A percentile compares a stretch with the other conserved stretches of the same genome.
phyloP scores from a whole-genome alignment of 176 grass and related monocot genomes.

The Poa annua region DNA sequence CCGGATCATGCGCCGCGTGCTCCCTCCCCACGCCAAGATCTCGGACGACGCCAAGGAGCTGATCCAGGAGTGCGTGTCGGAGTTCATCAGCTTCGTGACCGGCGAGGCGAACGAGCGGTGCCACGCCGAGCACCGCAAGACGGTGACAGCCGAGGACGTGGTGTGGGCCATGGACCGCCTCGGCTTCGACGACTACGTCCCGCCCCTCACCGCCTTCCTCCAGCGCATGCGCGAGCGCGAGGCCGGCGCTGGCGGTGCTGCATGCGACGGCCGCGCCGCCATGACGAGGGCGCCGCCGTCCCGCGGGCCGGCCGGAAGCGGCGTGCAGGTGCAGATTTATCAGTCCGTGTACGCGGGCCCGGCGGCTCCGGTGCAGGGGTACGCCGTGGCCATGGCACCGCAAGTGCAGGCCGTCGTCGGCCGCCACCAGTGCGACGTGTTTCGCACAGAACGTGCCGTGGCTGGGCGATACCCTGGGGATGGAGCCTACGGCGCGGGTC shows the following conservation, averaged over 20 bases:
- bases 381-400: background rate
- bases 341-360: background rate
- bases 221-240: constrained; percentile 54
- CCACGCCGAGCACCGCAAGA: constrained; percentile 75
- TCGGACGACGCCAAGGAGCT: constrained; percentile 75
- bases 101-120: constrained; percentile 76
- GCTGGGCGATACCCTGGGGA: background rate
- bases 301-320: background rate
- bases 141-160: constrained; percentile 75
- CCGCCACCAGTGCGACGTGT: background rate
- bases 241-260: constrained; percentile 5
- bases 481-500: background rate
- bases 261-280: background rate
- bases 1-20: constrained; percentile 65
- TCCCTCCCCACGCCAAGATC: constrained; percentile 73
- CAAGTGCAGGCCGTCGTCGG: no score
- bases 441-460: background rate
- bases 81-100: constrained; percentile 87
- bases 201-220: constrained; percentile 46
- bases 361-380: background rate
- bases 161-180: constrained; percentile 72
- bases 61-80: constrained; percentile 81
- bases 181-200: constrained; percentile 72
- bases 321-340: background rate
- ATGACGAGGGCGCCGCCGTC: background rate